These are phyloP conservation scores for Alternaria arbusti DNA, from an alignment of 2,329 filamentous ascomycete genomes.

Conservation along the genomic window DNA sequence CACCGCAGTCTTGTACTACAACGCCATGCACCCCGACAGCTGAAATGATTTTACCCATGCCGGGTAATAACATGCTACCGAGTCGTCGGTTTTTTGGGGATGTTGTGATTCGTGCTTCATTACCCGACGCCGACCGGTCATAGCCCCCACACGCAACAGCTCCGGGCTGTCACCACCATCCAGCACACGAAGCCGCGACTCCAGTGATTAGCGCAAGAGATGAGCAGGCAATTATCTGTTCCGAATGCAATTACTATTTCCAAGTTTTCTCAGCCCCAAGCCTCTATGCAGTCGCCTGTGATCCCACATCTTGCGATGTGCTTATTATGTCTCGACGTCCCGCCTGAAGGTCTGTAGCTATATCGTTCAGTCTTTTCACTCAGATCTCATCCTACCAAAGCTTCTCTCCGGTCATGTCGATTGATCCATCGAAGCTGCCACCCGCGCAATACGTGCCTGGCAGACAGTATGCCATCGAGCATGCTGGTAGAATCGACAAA, in stretches of 20 bases:
- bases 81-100: background rate
- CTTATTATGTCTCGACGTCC: background rate
- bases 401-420: background rate
- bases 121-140: background rate
- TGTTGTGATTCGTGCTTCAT: background rate
- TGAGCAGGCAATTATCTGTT: background rate
- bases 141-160: background rate
- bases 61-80: background rate
- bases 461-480: background rate
- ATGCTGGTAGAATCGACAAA: conserved; percentile 2
- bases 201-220: background rate
- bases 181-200: background rate
- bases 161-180: background rate
- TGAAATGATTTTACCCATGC: background rate
- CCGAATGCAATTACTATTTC: background rate
- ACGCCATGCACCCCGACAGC: background rate
- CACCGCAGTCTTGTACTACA: background rate
- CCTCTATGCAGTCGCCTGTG: background rate
- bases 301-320: background rate
- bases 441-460: background rate
- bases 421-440: background rate
- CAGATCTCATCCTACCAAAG: background rate
- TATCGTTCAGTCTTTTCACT: background rate
- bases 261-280: background rate
- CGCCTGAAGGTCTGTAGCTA: background rate